These are phyloP conservation scores for Aspergillus saccharolyticus DNA, from an alignment of 495 filamentous ascomycete species.

Conservation along the genomic window DNA sequence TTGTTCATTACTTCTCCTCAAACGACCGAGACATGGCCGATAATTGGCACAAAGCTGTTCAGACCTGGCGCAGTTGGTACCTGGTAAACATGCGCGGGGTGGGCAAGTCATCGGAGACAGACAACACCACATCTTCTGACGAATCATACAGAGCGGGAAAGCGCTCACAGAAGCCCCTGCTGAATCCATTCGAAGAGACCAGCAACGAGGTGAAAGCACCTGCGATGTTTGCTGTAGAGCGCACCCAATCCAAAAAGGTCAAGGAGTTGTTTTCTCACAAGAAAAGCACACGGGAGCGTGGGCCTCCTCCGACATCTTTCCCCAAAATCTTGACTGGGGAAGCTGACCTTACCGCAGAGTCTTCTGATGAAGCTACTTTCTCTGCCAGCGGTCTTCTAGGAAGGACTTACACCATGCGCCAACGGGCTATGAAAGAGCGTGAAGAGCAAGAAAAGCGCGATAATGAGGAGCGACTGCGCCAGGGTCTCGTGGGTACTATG, in stretches of 20 bases:
- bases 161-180: slow-evolving; percentile 48
- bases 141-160: slow-evolving; percentile 14
- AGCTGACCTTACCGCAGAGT: slow-evolving; percentile 11
- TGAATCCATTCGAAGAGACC: slow-evolving; percentile 43
- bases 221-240: slow-evolving; percentile 16
- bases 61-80: slow-evolving; percentile 87
- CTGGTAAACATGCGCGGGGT: slow-evolving; percentile 61
- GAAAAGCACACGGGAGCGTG: slow-evolving; percentile 35
- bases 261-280: slow-evolving; percentile 31
- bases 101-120: slow-evolving; percentile 21
- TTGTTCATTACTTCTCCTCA: slow-evolving; percentile 85
- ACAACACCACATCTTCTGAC: slow-evolving; percentile 14
- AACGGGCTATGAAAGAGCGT: slow-evolving; percentile 49
- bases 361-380: slow-evolving; percentile 46
- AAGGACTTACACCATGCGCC: slow-evolving; percentile 57
- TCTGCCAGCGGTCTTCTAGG: slow-evolving; percentile 55
- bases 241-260: slow-evolving; percentile 14
- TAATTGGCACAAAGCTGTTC: slow-evolving; percentile 63
- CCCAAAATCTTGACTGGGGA: slow-evolving; percentile 34
- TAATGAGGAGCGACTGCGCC: slow-evolving; percentile 28
- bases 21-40: slow-evolving; percentile 62
- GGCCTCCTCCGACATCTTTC: slow-evolving; percentile 42
- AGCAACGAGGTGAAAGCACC: slow-evolving; percentile 5
- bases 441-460: slow-evolving; percentile 41
- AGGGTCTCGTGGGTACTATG: slow-evolving; percentile 21